These are phyloP conservation scores for Aspergillus mulundensis DNA, from an alignment of 495 filamentous ascomycete genomes.

Conservation along the genomic window DNA sequence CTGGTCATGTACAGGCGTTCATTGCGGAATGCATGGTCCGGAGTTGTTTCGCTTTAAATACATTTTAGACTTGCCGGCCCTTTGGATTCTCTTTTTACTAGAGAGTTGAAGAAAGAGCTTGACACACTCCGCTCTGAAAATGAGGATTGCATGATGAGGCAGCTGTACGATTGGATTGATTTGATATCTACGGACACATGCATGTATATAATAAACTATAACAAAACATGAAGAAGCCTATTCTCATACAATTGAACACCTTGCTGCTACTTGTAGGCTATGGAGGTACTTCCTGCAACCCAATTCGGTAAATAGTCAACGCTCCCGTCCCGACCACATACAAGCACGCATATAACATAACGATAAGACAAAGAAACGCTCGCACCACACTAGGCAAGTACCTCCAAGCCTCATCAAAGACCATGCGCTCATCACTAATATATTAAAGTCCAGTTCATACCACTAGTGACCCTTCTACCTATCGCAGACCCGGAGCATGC, in stretches of 20 bases:
- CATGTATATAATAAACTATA: constrained; percentile 13
- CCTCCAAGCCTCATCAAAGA: background rate
- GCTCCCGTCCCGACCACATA: background rate
- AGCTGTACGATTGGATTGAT: constrained; percentile 6
- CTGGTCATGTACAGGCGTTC: constrained; percentile 24
- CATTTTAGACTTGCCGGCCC: constrained; percentile 5
- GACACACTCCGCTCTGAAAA: constrained; percentile 21
- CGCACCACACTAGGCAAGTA: background rate
- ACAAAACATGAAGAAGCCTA: background rate
- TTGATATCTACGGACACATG: constrained; percentile 8
- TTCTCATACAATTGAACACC: background rate
- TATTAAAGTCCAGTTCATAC: background rate
- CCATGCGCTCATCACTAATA: background rate
- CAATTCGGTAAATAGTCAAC: background rate
- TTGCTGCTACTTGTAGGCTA: too few relatives aligned
- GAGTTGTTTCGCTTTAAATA: constrained; percentile 19
- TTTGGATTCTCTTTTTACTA: constrained; percentile 3
- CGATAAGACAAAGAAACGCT: background rate
- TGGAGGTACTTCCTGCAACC: background rate
- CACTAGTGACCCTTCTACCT: background rate
- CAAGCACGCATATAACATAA: background rate
- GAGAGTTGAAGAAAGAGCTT: constrained; percentile 4
- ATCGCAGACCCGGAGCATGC: background rate
- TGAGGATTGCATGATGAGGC: constrained; percentile 10
- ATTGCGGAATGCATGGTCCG: constrained; percentile 25